Conservation (phyloP, 768 basidiomycete species). For the Mycena galopus region DNA sequence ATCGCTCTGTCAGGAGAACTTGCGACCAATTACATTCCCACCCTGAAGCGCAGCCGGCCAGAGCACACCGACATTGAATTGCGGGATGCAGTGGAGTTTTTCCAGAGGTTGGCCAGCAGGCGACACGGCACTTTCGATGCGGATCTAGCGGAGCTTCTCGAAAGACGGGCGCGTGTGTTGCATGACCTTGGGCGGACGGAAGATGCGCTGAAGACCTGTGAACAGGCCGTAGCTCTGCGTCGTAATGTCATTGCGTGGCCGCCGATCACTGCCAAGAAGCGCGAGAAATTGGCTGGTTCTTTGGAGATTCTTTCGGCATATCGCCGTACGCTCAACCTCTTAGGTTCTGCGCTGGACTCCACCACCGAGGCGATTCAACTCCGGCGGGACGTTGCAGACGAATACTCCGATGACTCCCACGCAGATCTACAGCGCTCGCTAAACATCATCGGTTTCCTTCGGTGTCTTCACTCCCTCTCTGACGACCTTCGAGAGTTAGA, state of each 20-base stretch:
- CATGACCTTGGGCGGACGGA: neutral
- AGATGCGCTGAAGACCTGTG: neutral
- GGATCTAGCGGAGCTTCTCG: constrained; percentile 2
- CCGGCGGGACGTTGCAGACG: too few relatives aligned
- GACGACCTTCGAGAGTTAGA: too few relatives aligned
- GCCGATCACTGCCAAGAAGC: neutral
- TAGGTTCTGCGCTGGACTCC: too few relatives aligned
- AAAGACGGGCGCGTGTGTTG: neutral
- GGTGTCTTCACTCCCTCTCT: too few relatives aligned
- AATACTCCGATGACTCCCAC: too few relatives aligned
- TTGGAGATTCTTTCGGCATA: too few relatives aligned
- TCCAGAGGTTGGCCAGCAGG: neutral
- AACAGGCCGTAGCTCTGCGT: neutral
- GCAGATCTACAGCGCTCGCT: too few relatives aligned
- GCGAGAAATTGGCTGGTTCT: too few relatives aligned
- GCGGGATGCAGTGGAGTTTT: neutral
- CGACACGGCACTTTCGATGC: neutral
- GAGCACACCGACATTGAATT: neutral
- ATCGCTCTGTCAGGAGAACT: constrained; percentile 9
- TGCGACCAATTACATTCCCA: neutral
- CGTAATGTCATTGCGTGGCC: neutral
- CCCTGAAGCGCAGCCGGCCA: neutral
- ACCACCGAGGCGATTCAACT: too few relatives aligned
- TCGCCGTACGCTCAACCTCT: too few relatives aligned
- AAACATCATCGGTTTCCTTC: too few relatives aligned